Base-by-base conservation (phyloP, 495 filamentous ascomycete species). In the Penicillium cataractarum region DNA sequence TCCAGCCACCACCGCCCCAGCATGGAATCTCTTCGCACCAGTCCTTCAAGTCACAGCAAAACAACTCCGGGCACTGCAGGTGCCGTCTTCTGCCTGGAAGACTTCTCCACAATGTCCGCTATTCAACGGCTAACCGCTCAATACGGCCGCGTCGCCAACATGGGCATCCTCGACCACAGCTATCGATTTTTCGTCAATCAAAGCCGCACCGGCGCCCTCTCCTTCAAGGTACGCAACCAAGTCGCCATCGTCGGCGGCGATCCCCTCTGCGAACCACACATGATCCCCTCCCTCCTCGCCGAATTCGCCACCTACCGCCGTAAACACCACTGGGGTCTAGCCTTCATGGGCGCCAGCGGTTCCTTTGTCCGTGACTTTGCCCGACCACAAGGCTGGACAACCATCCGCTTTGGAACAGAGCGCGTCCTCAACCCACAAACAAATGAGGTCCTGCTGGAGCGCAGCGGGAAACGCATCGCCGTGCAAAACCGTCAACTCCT, bases 141-240 rank as follows among this genome's bases (percentile, higher is more conserved):
- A 9, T 74, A 80, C 51, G 75, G 79, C 13, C 70, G 68, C 1
- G 75, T 78, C 2, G 78, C 78, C 8, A 74, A 82, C 63, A 80
- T 80, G 78, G 79, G 77, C 1, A 73, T 82, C 26, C 71, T 82
- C 1, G 79, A 82, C 50, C 72, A 55, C 32, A 78, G 76, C 56
- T 80, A 82, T 57, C 67, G 60, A 4, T 74, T 80, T 55, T 82
- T 80, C 56, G 64, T 80, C 4, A 80, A 77, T 57, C 63, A 69
- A 32, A 48, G 61, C 10, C 60, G 63, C 15, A 74, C 73, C n/a
- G 79, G 66, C 12, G 77, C 71, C 0, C 55, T 82, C 2, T 78
- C 72, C 29, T 82, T 73, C 65, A 82, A 80, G 59, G 54, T 79
- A 1, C 70, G 72, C 31, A 73, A 76, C 50, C 29, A 66, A 0